Evolutionary conservation across 371 early-diverging fungal species (phyloP).

Genomic region (Mucor irregularis): DNA sequence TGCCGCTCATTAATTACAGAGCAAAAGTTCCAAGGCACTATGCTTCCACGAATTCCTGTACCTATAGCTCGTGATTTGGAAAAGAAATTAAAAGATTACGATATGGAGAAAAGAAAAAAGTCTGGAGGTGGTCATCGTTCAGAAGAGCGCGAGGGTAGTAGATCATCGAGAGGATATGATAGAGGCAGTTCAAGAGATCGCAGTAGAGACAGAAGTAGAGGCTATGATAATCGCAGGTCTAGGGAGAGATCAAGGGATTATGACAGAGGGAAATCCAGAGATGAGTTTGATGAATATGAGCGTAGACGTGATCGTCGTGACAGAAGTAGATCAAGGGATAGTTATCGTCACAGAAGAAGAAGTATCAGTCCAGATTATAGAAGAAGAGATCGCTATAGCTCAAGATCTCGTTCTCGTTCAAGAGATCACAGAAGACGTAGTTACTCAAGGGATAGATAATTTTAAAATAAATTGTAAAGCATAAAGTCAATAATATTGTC

Average conservation of each 20-base stretch:
- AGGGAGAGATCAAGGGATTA: conserved; percentile 1
- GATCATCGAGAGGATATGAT: background rate
- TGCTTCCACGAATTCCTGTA: conserved; percentile 84
- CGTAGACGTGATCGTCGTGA: conserved; percentile 19
- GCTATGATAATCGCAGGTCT: background rate
- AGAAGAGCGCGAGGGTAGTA: too few relatives aligned
- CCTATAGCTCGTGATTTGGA: conserved; percentile 79
- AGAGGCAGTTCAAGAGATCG: background rate
- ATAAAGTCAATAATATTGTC: too few relatives aligned
- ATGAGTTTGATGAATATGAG: conserved; percentile 42
- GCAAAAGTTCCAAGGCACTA: conserved; percentile 74
- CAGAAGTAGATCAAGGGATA: conserved; percentile 8
- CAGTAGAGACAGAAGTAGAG: conserved; percentile 1
- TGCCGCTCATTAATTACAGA: conserved; percentile 68
- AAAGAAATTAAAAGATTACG: conserved; percentile 62
- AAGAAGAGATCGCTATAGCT: conserved; percentile 5
- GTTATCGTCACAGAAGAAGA: conserved; percentile 1
- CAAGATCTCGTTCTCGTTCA: conserved; percentile 11
- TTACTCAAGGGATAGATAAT: background rate
- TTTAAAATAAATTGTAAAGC: too few relatives aligned
- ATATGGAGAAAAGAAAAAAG: conserved; percentile 30
- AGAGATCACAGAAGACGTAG: conserved; percentile 4
- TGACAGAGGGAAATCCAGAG: conserved; percentile 25
- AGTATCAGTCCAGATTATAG: conserved; percentile 1
- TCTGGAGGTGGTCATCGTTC: too few relatives aligned